Evolutionary conservation across 768 basidiomycete genomes (phyloP).

Genomic region (Pholiota conissans): DNA sequence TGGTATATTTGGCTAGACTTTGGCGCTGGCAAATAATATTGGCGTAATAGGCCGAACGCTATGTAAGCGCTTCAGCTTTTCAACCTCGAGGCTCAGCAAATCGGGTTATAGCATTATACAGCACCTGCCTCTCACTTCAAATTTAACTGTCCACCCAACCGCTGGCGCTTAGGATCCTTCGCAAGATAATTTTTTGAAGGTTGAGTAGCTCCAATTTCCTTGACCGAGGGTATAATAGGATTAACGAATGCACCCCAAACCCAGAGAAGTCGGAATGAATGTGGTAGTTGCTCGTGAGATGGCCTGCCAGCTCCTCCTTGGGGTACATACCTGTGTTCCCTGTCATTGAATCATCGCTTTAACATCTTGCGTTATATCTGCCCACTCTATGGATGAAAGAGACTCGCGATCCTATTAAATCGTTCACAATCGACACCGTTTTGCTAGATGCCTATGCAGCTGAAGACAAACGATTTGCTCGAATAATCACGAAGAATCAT

Average conservation of each 20-base stretch:
- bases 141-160: background rate
- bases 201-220: too few species aligned
- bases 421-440: background rate
- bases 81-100: too few species aligned
- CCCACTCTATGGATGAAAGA: background rate
- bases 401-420: conserved; percentile 1
- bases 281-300: conserved; percentile 7
- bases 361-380: too few species aligned
- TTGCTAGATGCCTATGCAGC: conserved; percentile 3
- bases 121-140: too few species aligned
- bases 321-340: background rate
- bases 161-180: background rate
- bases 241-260: too few species aligned
- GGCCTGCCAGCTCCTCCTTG: background rate
- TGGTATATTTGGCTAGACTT: background rate
- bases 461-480: background rate
- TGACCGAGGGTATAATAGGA: background rate
- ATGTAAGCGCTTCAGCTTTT: too few species aligned
- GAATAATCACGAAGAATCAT: conserved; percentile 23
- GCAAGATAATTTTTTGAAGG: too few species aligned
- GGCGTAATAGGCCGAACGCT: too few species aligned
- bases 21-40: background rate
- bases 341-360: too few species aligned
- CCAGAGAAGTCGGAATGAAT: background rate
- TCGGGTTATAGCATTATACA: too few species aligned